Conservation (phyloP, 2,329 filamentous ascomycete genomes). For the Scedosporium boydii region DNA sequence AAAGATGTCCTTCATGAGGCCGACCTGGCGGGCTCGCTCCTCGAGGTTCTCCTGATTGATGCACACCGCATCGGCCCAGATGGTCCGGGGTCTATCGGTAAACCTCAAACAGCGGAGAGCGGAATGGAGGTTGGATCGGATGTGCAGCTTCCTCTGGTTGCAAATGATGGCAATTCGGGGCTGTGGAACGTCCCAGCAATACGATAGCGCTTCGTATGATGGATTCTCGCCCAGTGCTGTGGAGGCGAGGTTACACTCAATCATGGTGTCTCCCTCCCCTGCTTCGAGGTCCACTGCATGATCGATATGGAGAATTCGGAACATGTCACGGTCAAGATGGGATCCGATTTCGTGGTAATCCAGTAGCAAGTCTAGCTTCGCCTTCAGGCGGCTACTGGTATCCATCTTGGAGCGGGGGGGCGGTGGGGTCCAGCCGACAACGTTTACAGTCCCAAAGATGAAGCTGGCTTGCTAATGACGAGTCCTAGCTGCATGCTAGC, state of each 20-base stretch:
- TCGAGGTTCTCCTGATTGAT: slow-evolving; percentile 12
- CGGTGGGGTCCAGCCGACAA: too few species aligned
- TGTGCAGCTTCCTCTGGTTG: not conserved
- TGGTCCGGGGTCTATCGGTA: not conserved
- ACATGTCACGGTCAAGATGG: not conserved
- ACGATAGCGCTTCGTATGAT: not conserved
- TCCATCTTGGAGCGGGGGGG: too few species aligned
- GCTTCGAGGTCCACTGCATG: not conserved
- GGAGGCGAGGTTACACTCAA: slow-evolving; percentile 11
- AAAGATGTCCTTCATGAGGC: slow-evolving; percentile 12
- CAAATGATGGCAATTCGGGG: not conserved
- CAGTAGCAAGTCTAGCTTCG: too few species aligned
- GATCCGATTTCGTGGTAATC: too few species aligned
- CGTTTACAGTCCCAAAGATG: too few species aligned
- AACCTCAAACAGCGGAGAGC: not conserved
- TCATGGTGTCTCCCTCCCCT: not conserved
- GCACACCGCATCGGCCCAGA: slow-evolving; percentile 15
- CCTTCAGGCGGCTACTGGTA: too few species aligned
- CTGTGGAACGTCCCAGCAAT: not conserved
- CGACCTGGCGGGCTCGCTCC: slow-evolving; percentile 12
- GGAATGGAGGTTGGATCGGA: slow-evolving; percentile 4
- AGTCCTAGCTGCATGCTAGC: too few species aligned
- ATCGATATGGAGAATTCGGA: slow-evolving; percentile 9
- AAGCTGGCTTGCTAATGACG: too few species aligned
- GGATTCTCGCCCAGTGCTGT: not conserved